These are phyloP conservation scores for Agaricus blazei DNA, from an alignment of 768 basidiomycete species.

Conservation along the genomic window DNA sequence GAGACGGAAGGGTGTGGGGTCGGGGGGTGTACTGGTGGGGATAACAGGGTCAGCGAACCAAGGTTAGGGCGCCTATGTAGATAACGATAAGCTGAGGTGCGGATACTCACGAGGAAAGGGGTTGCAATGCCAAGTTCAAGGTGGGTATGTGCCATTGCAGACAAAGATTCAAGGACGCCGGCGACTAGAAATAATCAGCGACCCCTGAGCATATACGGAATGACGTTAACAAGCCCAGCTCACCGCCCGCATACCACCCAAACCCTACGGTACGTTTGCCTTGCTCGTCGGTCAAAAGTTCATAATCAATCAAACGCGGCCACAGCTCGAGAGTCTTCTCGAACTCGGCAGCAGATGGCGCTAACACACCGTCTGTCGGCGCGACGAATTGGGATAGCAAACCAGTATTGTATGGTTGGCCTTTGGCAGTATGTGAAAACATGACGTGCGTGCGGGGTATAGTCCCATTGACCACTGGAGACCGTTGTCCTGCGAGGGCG, in stretches of 20 bases:
- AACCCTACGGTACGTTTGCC: slow-evolving; percentile 85
- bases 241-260: slow-evolving; percentile 90
- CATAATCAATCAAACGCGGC: slow-evolving; percentile 77
- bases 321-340: slow-evolving; percentile 3
- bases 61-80: background rate
- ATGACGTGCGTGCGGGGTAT: slow-evolving; percentile 69
- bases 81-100: background rate
- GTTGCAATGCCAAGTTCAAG: slow-evolving; percentile 75
- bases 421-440: slow-evolving; percentile 92
- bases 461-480: slow-evolving; percentile 24
- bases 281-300: slow-evolving; percentile 56
- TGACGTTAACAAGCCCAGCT: slow-evolving; percentile 14
- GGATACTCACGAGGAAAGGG: slow-evolving; percentile 67
- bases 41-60: background rate
- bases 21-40: slow-evolving; percentile 63
- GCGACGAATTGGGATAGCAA: slow-evolving; percentile 63
- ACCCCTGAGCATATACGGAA: background rate
- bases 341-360: slow-evolving; percentile 13
- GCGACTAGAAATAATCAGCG: slow-evolving; percentile 52
- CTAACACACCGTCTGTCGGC: slow-evolving; percentile 3
- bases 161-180: slow-evolving; percentile 78
- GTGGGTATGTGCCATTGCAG: slow-evolving; percentile 72
- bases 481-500: slow-evolving; percentile 43
- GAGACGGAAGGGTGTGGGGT: slow-evolving; percentile 66
- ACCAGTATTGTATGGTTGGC: slow-evolving; percentile 81